phyloP scores from a whole-genome alignment of 176 grass and related monocot genomes.

The Hsuehochloa calcarea region DNA sequence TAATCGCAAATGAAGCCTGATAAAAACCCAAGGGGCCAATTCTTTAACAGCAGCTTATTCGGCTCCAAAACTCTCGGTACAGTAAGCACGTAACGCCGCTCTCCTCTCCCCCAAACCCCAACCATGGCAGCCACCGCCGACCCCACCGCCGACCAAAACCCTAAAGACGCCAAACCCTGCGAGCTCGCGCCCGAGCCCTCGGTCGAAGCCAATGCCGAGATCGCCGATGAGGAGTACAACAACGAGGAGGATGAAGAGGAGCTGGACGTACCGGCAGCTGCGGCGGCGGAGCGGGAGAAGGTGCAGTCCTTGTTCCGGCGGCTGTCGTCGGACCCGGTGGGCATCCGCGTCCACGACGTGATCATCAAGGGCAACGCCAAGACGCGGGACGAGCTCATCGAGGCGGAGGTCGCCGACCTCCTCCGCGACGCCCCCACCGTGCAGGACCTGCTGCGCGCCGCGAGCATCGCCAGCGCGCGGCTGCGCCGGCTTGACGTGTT shows the following conservation, averaged over 20 bases:
- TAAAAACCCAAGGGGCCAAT: neutral
- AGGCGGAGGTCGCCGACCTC: conserved; percentile 73
- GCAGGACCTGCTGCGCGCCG: conserved; percentile 74
- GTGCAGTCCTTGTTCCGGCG: conserved; percentile 52
- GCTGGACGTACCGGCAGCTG: conserved; percentile 37
- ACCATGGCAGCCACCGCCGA: conserved; percentile 45
- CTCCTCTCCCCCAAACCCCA: conserved; percentile 23
- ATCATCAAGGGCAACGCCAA: conserved; percentile 85
- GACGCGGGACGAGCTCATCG: conserved; percentile 73
- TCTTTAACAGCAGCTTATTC: neutral
- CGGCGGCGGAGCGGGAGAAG: conserved; percentile 49
- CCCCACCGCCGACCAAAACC: conserved; percentile 50
- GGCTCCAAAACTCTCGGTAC: neutral
- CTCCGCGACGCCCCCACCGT: conserved; percentile 61
- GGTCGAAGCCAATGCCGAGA: neutral
- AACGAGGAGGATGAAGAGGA: conserved; percentile 42
- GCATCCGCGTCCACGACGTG: conserved; percentile 85
- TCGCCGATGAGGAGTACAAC: conserved; percentile 28
- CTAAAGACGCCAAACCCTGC: conserved; percentile 20
- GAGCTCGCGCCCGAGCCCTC: neutral
- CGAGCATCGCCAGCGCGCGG: conserved; percentile 57
- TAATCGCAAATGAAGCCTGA: neutral
- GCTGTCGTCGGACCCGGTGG: conserved; percentile 49
- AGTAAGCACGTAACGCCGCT: conserved; percentile 17
- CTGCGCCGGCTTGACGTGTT: conserved; percentile 69